Base-by-base conservation (phyloP, 257 asterid species). In the Euphrasia confusa region DNA sequence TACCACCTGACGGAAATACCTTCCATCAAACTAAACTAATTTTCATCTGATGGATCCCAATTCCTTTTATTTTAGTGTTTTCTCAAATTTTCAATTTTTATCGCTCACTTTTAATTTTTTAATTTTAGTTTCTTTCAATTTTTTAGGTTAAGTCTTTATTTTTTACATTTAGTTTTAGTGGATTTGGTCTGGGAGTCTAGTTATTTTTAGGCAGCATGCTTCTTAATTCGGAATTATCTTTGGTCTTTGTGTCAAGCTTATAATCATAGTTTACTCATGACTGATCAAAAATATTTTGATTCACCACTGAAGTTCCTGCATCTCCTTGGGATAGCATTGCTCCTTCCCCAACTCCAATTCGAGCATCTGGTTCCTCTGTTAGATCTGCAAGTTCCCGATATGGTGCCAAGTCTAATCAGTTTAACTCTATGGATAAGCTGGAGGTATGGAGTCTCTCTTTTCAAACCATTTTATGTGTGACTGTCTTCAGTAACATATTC, bases 281-380 rank as follows among this genome's bases (percentile, higher is more conserved):
- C 52, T 11, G 7, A 45, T 45, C 15, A 14, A 4, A 4, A 45
- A 45, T n/a, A 45, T 3, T 12, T 45, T 45, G 7, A 12, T 12
- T 45, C 13, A 11, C 1, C 4, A 12, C 52, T 45, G 52, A 45
- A 45, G 52, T 37, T 37, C 75, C 83, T 69, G 80, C 81, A 60
- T 92, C 99, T 70, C 99, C 96, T 37, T 92, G 99, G 97, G 96
- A 87, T 68, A 81, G 81, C 67, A 66, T 80, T 48, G 96, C 92
- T 71, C 96, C 97, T 61, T 89, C 97, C 56, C 97, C 99, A 15
- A 82, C 88, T 18, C 96, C 97, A 33, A 80, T 93, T 65, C 96
- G 97, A 26, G 95, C 97, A 66, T 89, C 99, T 32, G 96, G 99
- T 42, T 70, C 88, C 54, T 79, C 96, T 50, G 72, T 65, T 45